Base-by-base conservation (phyloP, 768 basidiomycete species). In the Pisolithus orientalis region DNA sequence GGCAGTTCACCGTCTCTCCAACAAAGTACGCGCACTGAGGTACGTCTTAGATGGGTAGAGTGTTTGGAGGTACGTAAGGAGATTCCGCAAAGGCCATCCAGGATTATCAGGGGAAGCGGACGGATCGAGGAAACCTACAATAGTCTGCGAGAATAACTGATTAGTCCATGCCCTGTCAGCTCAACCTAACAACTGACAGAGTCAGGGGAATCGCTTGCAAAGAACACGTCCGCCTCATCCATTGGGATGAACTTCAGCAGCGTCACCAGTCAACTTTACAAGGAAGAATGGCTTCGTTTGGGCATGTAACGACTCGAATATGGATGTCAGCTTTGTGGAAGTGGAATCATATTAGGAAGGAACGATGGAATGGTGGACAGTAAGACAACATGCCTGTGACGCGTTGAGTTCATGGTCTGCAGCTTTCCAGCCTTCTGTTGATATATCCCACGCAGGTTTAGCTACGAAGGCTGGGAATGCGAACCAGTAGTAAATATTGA, bases 401-500 rank as follows among this genome's bases (percentile, higher is more conserved):
- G 64, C 43, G 0, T 68, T 72, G 51, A 85, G 71, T 49, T 71
- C 72, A 3, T 70, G 72, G 0, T 70, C 65, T 3, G 80, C 85
- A 29, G 57, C 49, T 46, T 64, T 70, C 82, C 87, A 88, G 0
- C 84, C 87, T 10, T 69, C 63, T 6, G 75, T 78, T 32, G 74
- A 72, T 58, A 90, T 84, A 72, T 90, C 85, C 94, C 94, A 97
- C 5, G 87, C 82, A 6, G 96, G 94, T 59, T 90, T 92, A 21
- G 89, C 75, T 0, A 86, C 85, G 57, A 97, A 85, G 0, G 94
- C 92, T 2, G 96, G 95, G 67, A 97, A 96, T 0, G 90, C 88
- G 63, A 97, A 97, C 96, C 95, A 99, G 70, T 97, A 97, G 63
- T 86, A 94, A 94, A 65, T 93, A 98, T 59, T 86, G 87, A 75